Conservation (phyloP, 768 basidiomycete species). For the Rhodotorula kratochvilovae region DNA sequence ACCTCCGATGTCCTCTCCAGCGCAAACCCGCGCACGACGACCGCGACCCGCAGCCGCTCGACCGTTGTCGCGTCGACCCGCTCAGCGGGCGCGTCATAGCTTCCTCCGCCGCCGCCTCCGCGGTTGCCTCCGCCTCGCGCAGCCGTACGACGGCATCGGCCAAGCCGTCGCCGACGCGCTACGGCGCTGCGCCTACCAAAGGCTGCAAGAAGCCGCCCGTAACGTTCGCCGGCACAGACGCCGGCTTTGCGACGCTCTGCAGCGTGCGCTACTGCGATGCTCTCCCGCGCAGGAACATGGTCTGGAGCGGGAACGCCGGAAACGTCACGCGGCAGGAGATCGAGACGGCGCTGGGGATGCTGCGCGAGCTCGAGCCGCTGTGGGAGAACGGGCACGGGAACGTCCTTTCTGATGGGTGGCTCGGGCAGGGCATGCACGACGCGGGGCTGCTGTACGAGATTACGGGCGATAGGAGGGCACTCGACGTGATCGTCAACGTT, state of each 20-base stretch:
- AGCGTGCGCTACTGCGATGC: slow-evolving; percentile 20
- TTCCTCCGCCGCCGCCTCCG: background rate
- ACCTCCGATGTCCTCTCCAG: too few species aligned
- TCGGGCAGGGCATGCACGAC: slow-evolving; percentile 29
- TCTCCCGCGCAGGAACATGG: background rate
- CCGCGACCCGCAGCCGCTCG: background rate
- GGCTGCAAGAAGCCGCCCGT: background rate
- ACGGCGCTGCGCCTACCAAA: slow-evolving; percentile 1
- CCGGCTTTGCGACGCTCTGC: slow-evolving; percentile 24
- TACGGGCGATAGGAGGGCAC: slow-evolving; percentile 29
- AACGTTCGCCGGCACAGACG: slow-evolving; percentile 8
- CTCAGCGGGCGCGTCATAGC: background rate
- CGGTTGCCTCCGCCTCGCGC: too few species aligned
- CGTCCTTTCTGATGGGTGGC: slow-evolving; percentile 14
- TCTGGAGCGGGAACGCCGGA: slow-evolving; percentile 15
- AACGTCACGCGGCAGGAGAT: slow-evolving; percentile 31
- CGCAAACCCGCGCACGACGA: too few species aligned
- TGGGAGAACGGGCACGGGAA: slow-evolving; percentile 24
- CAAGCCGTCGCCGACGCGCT: slow-evolving; percentile 1
- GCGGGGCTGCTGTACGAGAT: slow-evolving; percentile 29
- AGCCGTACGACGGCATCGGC: background rate
- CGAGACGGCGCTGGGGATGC: slow-evolving; percentile 30
- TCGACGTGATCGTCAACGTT: slow-evolving; percentile 20
- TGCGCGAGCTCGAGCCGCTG: slow-evolving; percentile 15
- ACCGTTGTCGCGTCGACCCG: too few species aligned